Evolutionary conservation across 352 stramenopile species (phyloP).

Genomic region (Globisporangium spiculum): DNA sequence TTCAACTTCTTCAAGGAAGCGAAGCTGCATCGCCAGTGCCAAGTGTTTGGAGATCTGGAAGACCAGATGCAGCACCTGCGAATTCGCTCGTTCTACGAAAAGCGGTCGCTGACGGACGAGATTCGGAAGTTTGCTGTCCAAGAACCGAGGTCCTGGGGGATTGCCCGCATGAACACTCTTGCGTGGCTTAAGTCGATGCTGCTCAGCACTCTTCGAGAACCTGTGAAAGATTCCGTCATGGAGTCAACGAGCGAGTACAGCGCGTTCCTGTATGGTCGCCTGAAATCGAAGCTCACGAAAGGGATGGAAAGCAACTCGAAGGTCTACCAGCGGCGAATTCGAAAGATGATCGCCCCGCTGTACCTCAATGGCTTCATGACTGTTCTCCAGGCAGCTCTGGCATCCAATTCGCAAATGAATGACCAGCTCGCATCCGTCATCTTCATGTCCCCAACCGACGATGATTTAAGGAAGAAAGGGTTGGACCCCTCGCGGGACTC

Average conservation of each 20-base stretch:
- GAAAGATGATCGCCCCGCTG: conserved; percentile 38
- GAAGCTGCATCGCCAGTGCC: conserved; percentile 53
- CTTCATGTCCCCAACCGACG: conserved; percentile 47
- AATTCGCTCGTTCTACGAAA: conserved; percentile 53
- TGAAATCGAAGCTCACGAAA: conserved; percentile 36
- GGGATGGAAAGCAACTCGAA: conserved; percentile 25
- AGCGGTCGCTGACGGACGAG: conserved; percentile 40
- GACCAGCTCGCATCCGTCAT: conserved; percentile 43
- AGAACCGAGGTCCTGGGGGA: conserved; percentile 32
- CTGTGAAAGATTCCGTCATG: conserved; percentile 21
- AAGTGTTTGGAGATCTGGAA: conserved; percentile 53
- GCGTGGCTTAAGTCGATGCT: conserved; percentile 55
- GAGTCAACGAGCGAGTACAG: conserved; percentile 42
- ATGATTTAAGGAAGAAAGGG: conserved; percentile 32
- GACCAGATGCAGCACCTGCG: conserved; percentile 63
- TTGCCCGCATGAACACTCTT: conserved; percentile 45
- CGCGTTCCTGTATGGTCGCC: conserved; percentile 29
- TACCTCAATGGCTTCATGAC: conserved; percentile 35
- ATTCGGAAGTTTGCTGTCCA: conserved; percentile 38
- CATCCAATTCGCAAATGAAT: conserved; percentile 38
- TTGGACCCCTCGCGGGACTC: conserved; percentile 26
- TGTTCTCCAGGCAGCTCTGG: conserved; percentile 35
- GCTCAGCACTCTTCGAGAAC: conserved; percentile 40
- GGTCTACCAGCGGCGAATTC: conserved; percentile 38
- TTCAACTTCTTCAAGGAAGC: conserved; percentile 68